These are phyloP conservation scores for Syzygium malaccense DNA, from an alignment of 441 rosid genomes.

Conservation along the genomic window DNA sequence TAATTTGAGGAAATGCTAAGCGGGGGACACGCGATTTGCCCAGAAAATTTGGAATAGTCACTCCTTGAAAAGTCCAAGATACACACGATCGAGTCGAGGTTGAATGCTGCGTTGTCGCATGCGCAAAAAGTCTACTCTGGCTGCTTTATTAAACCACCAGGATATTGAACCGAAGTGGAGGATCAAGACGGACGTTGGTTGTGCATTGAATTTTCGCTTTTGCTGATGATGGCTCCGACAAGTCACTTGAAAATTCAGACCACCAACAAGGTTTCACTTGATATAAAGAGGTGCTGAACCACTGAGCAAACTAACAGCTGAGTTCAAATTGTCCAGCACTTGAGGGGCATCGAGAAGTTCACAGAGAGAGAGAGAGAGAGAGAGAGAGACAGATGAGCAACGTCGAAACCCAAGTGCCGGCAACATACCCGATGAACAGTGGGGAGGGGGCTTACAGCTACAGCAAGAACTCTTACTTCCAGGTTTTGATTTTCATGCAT, in stretches of 20 bases:
- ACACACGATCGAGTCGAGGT: neutral
- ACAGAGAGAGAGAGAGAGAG: neutral
- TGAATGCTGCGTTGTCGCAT: neutral
- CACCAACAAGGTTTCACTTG: neutral
- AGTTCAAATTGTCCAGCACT: neutral
- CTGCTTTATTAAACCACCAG: neutral
- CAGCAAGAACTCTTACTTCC: conserved; percentile 33
- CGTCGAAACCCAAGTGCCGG: neutral
- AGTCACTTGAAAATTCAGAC: neutral
- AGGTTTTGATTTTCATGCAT: conserved; percentile 16
- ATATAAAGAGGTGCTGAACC: neutral
- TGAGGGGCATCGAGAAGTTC: neutral
- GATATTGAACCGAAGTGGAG: neutral
- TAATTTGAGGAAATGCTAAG: neutral
- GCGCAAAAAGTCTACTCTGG: neutral
- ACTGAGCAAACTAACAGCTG: neutral
- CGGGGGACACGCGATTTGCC: neutral
- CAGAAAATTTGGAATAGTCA: neutral
- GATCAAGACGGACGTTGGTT: neutral
- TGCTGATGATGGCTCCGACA: neutral
- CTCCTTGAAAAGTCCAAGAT: neutral
- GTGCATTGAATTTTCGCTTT: neutral
- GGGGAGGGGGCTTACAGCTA: conserved; percentile 44
- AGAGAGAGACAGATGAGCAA: neutral
- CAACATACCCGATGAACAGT: conserved; percentile 27